Evolutionary conservation across 805 yeast species (phyloP).

Genomic region (Schwanniomyces polymorphus): DNA sequence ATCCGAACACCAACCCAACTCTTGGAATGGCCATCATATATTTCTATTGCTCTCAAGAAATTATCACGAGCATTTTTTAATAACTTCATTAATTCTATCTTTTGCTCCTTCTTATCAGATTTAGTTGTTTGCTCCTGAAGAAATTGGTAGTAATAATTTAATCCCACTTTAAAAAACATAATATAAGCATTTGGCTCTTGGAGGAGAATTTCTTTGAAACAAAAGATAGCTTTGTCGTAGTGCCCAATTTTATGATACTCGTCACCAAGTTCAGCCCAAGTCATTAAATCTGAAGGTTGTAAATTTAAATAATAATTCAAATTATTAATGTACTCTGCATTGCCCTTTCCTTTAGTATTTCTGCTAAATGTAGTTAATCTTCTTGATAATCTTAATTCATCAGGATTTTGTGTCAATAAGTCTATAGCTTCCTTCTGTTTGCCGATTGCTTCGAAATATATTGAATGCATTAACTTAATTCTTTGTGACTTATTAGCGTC

Average conservation of each 20-base stretch:
- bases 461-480: constrained; percentile 52
- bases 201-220: constrained; percentile 69
- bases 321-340: constrained; percentile 51
- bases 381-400: constrained; percentile 37
- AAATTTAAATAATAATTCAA: constrained; percentile 56
- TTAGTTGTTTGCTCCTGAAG: constrained; percentile 16
- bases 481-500: constrained; percentile 52
- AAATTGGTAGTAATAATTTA: constrained; percentile 29
- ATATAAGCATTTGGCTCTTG: constrained; percentile 70
- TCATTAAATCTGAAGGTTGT: constrained; percentile 72
- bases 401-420: constrained; percentile 26
- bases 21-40: constrained; percentile 64
- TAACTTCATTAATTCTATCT: constrained; percentile 21
- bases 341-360: constrained; percentile 8
- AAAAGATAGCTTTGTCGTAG: constrained; percentile 63
- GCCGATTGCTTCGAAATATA: constrained; percentile 57
- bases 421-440: constrained; percentile 27
- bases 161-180: constrained; percentile 62
- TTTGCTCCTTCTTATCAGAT: constrained; percentile 28
- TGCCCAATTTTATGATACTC: constrained; percentile 62
- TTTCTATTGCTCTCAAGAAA: constrained; percentile 72
- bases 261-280: constrained; percentile 77
- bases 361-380: constrained; percentile 37
- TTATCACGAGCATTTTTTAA: constrained; percentile 41
- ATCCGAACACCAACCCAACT: constrained; percentile 72